phyloP scores from a whole-genome alignment of 192 early-diverging fungal species.

The Neocallimastix lanati region DNA sequence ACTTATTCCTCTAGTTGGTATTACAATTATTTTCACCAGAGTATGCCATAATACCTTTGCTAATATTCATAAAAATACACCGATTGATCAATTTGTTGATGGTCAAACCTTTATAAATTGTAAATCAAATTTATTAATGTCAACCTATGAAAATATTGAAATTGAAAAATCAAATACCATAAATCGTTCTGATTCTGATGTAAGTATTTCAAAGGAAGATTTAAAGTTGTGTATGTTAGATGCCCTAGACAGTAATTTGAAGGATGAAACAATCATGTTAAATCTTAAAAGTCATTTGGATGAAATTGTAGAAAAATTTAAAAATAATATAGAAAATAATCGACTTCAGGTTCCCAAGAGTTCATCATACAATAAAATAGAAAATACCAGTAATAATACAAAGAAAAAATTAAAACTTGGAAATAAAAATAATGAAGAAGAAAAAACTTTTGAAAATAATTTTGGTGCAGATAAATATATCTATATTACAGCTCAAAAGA shows the following conservation, averaged over 20 bases:
- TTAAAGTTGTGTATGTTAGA: neutral
- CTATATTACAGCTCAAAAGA: neutral
- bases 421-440: too few species aligned
- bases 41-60: neutral
- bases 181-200: neutral
- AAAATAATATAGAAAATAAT: neutral
- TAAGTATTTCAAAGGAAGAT: neutral
- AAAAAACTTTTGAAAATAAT: neutral
- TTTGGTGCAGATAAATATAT: neutral
- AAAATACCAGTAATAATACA: too few species aligned
- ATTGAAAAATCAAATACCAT: neutral
- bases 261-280: neutral
- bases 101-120: neutral
- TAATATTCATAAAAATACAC: neutral
- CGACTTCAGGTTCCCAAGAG: neutral
- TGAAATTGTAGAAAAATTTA: neutral
- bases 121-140: neutral
- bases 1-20: neutral
- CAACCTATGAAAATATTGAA: neutral
- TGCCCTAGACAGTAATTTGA: neutral
- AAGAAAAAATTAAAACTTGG: too few species aligned
- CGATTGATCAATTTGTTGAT: neutral
- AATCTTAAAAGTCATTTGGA: neutral
- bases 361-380: neutral
- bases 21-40: neutral